Percentiles rank a stretch among this genome's conserved stretches.
phyloP scores from a whole-genome alignment of 1,139 yeast genomes.

The Yamadazyma taylorii region DNA sequence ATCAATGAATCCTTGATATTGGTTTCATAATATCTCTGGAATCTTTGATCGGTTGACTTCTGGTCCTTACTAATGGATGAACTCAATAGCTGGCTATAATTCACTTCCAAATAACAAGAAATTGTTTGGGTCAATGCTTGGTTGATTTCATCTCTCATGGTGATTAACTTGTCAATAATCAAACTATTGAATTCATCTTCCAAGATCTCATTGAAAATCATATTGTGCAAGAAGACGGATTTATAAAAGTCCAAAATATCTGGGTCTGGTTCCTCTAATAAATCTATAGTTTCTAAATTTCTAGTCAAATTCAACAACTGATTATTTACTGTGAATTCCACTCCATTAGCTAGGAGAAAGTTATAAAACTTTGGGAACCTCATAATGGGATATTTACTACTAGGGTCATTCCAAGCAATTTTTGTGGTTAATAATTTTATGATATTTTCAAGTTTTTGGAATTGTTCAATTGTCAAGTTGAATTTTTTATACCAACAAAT shows the following conservation, averaged over 20 bases:
- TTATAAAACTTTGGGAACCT: slow-evolving; percentile 28
- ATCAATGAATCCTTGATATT: too few species aligned
- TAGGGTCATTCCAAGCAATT: slow-evolving; percentile 18
- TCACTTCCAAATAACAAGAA: too few species aligned
- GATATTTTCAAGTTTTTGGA: slow-evolving; percentile 24
- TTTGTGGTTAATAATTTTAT: slow-evolving; percentile 14
- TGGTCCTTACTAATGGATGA: too few species aligned
- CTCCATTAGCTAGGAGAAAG: slow-evolving; percentile 10
- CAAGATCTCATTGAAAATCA: neutral
- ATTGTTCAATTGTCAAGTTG: slow-evolving; percentile 10
- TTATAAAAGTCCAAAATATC: slow-evolving; percentile 1
- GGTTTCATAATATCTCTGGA: too few species aligned
- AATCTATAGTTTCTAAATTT: neutral
- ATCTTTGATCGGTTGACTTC: too few species aligned
- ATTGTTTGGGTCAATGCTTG: neutral
- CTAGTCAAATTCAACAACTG: too few species aligned
- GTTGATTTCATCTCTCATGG: neutral
- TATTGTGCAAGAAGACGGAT: neutral
- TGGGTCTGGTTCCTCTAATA: neutral
- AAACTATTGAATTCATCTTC: slow-evolving; percentile 14
- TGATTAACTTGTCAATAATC: slow-evolving; percentile 7
- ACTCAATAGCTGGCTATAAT: too few species aligned
- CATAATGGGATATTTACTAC: slow-evolving; percentile 26
- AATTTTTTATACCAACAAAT: slow-evolving; percentile 1
- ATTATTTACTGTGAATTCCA: slow-evolving; percentile 2